These are phyloP conservation scores for Neospermospora avenae DNA, from an alignment of 2,329 filamentous ascomycete genomes.

Conservation along the genomic window DNA sequence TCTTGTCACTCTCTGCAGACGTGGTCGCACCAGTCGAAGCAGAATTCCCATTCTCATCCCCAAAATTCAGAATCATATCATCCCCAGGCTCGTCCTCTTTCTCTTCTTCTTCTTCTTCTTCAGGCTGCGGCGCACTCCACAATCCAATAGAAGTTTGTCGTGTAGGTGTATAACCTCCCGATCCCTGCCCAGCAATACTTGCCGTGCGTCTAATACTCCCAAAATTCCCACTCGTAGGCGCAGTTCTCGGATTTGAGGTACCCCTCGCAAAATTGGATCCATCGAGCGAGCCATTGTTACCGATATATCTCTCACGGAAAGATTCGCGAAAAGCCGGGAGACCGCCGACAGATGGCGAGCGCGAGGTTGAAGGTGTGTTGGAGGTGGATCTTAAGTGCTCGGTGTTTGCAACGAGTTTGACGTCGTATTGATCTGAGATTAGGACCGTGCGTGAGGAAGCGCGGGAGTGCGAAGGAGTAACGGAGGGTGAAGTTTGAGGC, in stretches of 20 bases:
- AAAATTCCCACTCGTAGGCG: conserved; percentile 23
- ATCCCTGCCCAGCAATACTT: conserved; percentile 25
- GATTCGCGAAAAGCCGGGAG: conserved; percentile 30
- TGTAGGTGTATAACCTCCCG: conserved; percentile 26
- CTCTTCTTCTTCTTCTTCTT: conserved; percentile 28
- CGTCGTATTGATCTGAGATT: conserved; percentile 65
- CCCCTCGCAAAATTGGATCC: conserved; percentile 32
- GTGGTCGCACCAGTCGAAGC: not conserved
- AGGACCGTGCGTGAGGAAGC: conserved; percentile 38
- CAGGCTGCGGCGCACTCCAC: conserved; percentile 43
- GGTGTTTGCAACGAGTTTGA: conserved; percentile 69
- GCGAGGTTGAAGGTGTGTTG: conserved; percentile 38
- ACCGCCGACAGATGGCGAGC: conserved; percentile 33
- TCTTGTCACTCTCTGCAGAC: conserved; percentile 6
- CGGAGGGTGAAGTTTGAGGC: conserved; percentile 21
- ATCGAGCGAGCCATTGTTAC: conserved; percentile 31
- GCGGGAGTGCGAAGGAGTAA: conserved; percentile 36
- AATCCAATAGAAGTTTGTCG: conserved; percentile 42
- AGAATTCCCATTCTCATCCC: conserved; percentile 31
- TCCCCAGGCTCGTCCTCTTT: conserved; percentile 43
- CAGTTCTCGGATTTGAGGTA: conserved; percentile 7
- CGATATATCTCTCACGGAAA: conserved; percentile 8
- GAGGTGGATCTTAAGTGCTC: conserved; percentile 61
- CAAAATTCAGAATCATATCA: conserved; percentile 51
- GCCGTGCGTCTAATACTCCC: conserved; percentile 36